These are phyloP conservation scores for Malassezia japonica DNA, from an alignment of 1,284 basidiomycete genomes.

Conservation along the genomic window DNA sequence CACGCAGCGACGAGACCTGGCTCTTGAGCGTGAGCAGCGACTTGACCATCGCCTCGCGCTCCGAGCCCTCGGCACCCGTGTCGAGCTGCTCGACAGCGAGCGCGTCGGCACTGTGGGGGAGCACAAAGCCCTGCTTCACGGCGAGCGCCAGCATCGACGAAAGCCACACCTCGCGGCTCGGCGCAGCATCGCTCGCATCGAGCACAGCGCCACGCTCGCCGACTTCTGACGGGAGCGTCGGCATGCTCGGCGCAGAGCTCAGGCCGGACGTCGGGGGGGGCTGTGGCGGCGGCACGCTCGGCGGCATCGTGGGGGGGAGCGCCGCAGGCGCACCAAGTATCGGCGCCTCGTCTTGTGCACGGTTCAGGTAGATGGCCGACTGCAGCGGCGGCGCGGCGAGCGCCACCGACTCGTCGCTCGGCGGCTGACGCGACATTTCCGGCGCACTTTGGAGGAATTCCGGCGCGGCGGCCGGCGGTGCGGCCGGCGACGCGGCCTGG, in stretches of 20 bases:
- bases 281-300: not conserved
- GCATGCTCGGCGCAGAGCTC: not conserved
- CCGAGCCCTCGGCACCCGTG: slow-evolving; percentile 46
- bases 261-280: not conserved
- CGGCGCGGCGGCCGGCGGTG: too few species aligned
- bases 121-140: slow-evolving; percentile 68
- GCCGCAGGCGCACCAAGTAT: not conserved
- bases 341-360: too few species aligned
- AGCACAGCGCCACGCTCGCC: slow-evolving; percentile 51
- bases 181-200: slow-evolving; percentile 55
- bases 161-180: slow-evolving; percentile 76
- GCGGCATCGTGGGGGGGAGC: not conserved
- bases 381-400: not conserved
- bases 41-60: slow-evolving; percentile 57
- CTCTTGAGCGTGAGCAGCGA: slow-evolving; percentile 76
- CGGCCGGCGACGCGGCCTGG: too few species aligned
- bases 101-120: slow-evolving; percentile 49
- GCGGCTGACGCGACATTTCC: too few species aligned
- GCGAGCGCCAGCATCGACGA: slow-evolving; percentile 70
- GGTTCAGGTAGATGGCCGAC: not conserved
- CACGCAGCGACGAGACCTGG: slow-evolving; percentile 75
- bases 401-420: not conserved
- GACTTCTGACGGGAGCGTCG: not conserved
- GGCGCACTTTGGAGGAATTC: too few species aligned
- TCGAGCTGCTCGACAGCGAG: slow-evolving; percentile 48